These are phyloP conservation scores for Candida orba DNA, from an alignment of 805 yeast genomes.

Conservation along the genomic window DNA sequence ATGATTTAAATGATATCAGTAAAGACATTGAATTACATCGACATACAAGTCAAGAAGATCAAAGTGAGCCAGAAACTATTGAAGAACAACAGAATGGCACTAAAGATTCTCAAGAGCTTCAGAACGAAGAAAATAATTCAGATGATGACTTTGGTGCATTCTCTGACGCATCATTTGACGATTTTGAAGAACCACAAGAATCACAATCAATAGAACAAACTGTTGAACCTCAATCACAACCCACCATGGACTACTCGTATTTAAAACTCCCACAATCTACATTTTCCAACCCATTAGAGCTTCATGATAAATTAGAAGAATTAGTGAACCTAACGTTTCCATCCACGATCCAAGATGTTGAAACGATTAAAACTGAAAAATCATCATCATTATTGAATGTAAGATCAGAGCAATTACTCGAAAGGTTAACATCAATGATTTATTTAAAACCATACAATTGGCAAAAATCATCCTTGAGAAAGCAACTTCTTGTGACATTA, in stretches of 20 bases:
- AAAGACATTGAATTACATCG: too few relatives aligned
- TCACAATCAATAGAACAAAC: background rate
- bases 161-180: conserved; percentile 30
- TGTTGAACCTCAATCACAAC: too few relatives aligned
- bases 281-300: conserved; percentile 6
- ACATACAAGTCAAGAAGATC: too few relatives aligned
- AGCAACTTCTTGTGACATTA: conserved; percentile 52
- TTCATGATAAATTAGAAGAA: conserved; percentile 6
- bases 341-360: background rate
- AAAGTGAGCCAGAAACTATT: too few relatives aligned
- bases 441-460: conserved; percentile 57
- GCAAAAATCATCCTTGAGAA: conserved; percentile 59
- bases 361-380: background rate
- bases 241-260: background rate
- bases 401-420: conserved; percentile 35
- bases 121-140: conserved; percentile 7
- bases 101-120: background rate
- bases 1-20: too few relatives aligned
- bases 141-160: conserved; percentile 28
- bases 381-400: conserved; percentile 21
- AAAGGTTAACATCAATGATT: conserved; percentile 40
- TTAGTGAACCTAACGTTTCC: conserved; percentile 11
- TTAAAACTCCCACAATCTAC: conserved; percentile 12
- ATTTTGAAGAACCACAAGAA: conserved; percentile 20
- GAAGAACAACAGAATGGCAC: background rate